Evolutionary conservation across 2,329 filamentous ascomycete genomes (phyloP), one percentile per base, ranked within the genome.

Genomic region (Paraphoma chrysanthemicola): DNA sequence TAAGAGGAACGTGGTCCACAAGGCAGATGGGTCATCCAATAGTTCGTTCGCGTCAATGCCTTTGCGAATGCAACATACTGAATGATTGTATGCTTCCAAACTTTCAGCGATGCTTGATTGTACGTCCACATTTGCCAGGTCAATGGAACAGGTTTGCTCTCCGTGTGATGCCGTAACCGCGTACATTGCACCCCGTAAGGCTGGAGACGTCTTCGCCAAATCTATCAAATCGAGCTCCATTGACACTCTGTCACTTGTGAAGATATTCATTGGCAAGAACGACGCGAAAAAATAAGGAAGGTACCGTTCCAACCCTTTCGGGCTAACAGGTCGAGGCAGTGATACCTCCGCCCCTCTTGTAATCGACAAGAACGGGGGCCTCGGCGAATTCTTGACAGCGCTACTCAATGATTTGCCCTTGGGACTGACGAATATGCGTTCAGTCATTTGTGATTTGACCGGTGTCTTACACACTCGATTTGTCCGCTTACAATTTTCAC

Each of bases 1-100:
- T 6, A 71, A 48, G 8, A 71, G 44, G 28, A 71, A 66, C 3
- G 68, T 71, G 10, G 63, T 64, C 68, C 68, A 71, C 2, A 70
- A 60, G 1, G 65, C 54, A 7, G 66, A 67, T 9, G 57, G 54
- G 33, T 68, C 61, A 9, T 50, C 41, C 16, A 57, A 29, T 41
- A 65, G 62, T 1, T 48, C 57, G 12, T 52, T 45, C 2, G 51
- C 52, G 10, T 48, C 33, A 31, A 71, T 67, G 7, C 50, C 57
- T 2, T 47, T 17, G 39, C 64, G 62, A 1, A 69, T 45, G 23
- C 47, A 49, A 12, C 48, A 51, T 0, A 71, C 66, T 14, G 67
- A 63, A 38, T 50, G 57, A 23, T 42, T 16, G 39, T 42, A 42
- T 42, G 54, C 29, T 30, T 16, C 29, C 14, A 17, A 30, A 31